phyloP scores from a whole-genome alignment of 768 basidiomycete genomes.

The Termitomyces sp. region DNA sequence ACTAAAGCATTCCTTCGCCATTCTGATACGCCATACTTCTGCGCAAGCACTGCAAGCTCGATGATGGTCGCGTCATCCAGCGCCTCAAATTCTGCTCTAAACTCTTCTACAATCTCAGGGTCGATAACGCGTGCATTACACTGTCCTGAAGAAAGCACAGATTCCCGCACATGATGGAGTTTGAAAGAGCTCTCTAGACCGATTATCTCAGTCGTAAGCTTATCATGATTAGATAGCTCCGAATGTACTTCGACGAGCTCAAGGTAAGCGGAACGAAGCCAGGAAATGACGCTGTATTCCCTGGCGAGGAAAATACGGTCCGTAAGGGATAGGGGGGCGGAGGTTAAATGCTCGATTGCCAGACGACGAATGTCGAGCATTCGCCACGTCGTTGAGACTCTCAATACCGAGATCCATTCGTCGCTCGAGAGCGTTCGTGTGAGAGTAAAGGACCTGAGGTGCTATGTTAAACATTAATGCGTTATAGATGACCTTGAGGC shows the following conservation, averaged over 20 bases:
- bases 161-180: conserved; percentile 5
- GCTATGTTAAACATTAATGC: not conserved
- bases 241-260: not conserved
- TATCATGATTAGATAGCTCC: not conserved
- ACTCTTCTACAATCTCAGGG: not conserved
- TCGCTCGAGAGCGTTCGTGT: conserved; percentile 1
- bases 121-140: not conserved
- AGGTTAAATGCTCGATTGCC: conserved; percentile 9
- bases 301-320: conserved; percentile 6
- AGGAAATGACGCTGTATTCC: conserved; percentile 1
- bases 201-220: not conserved
- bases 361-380: conserved; percentile 12
- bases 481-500: not conserved
- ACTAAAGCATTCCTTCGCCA: conserved; percentile 6
- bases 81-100: not conserved
- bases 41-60: conserved; percentile 1
- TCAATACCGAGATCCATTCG: conserved; percentile 12
- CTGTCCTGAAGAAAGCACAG: not conserved
- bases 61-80: not conserved
- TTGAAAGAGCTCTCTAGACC: conserved; percentile 4
- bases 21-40: conserved; percentile 2
- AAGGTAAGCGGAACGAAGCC: conserved; percentile 8
- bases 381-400: conserved; percentile 11
- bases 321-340: conserved; percentile 1
- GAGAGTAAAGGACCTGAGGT: not conserved